These are phyloP conservation scores for Aspergillus bertholletiae DNA, from an alignment of 495 filamentous ascomycete species.

Conservation along the genomic window DNA sequence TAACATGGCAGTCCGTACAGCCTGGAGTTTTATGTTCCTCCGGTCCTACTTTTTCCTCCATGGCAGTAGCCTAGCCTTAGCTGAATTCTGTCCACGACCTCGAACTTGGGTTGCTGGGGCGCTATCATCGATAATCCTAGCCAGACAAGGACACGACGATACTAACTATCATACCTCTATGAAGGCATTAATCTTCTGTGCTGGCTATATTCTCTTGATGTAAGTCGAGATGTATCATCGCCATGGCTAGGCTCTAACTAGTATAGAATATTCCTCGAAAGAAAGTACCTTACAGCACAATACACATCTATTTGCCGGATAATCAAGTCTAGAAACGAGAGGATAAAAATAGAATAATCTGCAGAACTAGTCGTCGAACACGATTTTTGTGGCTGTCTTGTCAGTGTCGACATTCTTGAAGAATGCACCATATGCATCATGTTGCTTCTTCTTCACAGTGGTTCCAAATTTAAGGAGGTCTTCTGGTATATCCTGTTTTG, in stretches of 20 bases:
- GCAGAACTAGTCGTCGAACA: constrained; percentile 67
- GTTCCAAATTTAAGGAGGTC: constrained; percentile 88
- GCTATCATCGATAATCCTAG: constrained; percentile 26
- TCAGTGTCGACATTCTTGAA: constrained; percentile 75
- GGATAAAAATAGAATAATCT: constrained; percentile 16
- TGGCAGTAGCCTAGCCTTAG: constrained; percentile 26
- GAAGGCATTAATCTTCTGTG: constrained; percentile 46
- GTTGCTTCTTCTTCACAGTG: constrained; percentile 98
- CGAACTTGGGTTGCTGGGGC: constrained; percentile 31
- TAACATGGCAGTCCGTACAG: constrained; percentile 78
- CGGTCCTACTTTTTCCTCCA: constrained; percentile 50
- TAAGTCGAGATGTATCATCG: constrained; percentile 39
- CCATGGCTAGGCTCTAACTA: constrained; percentile 10
- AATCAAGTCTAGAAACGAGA: constrained; percentile 18
- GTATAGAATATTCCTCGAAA: constrained; percentile 57
- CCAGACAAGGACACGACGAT: constrained; percentile 21
- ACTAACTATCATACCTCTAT: constrained; percentile 43
- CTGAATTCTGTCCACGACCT: constrained; percentile 24
- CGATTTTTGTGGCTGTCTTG: constrained; percentile 88
- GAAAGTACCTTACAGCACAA: constrained; percentile 49
- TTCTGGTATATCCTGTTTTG: constrained; percentile 85
- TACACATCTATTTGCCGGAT: constrained; percentile 37
- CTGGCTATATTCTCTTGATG: constrained; percentile 54
- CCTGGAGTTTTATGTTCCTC: constrained; percentile 77
- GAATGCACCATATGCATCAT: constrained; percentile 89